Percentiles rank a stretch among this genome's conserved stretches.
These are phyloP conservation scores for Nakataea oryzae DNA, from an alignment of 2,329 filamentous ascomycete genomes.

Conservation along the genomic window DNA sequence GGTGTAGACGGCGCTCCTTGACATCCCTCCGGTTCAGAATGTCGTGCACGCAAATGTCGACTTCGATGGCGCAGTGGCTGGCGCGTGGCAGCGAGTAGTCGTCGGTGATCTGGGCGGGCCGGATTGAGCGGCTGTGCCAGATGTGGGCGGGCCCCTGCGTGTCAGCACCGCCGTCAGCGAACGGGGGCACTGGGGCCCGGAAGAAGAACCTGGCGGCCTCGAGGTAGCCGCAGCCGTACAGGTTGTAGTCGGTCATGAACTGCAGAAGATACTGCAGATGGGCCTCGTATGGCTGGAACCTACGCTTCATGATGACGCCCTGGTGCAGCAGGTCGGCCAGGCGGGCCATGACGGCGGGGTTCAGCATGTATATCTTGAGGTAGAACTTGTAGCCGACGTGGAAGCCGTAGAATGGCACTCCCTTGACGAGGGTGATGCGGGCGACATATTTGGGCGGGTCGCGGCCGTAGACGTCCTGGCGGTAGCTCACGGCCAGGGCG, in stretches of 20 bases:
- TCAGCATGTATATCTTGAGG: conserved; percentile 90
- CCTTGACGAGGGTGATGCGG: conserved; percentile 85
- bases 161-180: conserved; percentile 43
- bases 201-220: conserved; percentile 63
- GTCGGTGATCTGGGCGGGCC: conserved; percentile 46
- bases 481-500: conserved; percentile 77
- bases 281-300: conserved; percentile 86
- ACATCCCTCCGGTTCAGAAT: conserved; percentile 76
- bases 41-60: conserved; percentile 80
- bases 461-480: conserved; percentile 55
- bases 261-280: conserved; percentile 88
- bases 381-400: conserved; percentile 86
- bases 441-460: conserved; percentile 67
- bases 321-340: conserved; percentile 80
- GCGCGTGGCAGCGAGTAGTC: conserved; percentile 58
- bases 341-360: conserved; percentile 77
- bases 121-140: conserved; percentile 73
- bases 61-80: conserved; percentile 82
- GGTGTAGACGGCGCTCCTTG: conserved; percentile 67
- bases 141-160: conserved; percentile 39
- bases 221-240: conserved; percentile 88
- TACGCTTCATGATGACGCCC: conserved; percentile 73
- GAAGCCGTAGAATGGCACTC: conserved; percentile 91
- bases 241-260: conserved; percentile 97
- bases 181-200: conserved; percentile 63